Conservation (phyloP, 345 rosid genomes). For the Salix brachista region DNA sequence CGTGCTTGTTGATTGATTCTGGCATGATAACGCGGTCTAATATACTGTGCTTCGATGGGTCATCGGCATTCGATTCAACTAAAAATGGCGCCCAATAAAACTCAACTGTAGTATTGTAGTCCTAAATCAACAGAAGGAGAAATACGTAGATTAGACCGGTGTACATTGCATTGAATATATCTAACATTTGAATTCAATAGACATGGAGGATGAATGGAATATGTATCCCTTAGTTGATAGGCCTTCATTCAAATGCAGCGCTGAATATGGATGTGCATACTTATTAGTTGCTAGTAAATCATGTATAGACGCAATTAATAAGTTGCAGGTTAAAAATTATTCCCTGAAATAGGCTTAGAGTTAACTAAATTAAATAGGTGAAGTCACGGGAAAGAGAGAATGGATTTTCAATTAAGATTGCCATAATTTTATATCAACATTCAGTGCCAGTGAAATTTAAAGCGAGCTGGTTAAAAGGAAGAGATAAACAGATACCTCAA, state of each 20-base stretch:
- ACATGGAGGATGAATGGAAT: background rate
- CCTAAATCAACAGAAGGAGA: constrained; percentile 32
- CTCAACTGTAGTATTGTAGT: constrained; percentile 51
- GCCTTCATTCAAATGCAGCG: background rate
- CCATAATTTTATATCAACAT: background rate
- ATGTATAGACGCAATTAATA: background rate
- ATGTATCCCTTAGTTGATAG: background rate
- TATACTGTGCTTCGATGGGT: constrained; percentile 49
- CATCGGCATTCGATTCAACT: constrained; percentile 59
- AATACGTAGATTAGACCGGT: background rate
- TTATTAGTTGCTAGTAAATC: background rate
- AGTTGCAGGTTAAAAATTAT: background rate
- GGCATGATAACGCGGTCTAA: constrained; percentile 39
- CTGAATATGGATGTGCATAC: background rate
- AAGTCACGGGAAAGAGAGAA: background rate
- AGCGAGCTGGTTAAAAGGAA: background rate
- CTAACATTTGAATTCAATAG: background rate
- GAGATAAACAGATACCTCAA: constrained; percentile 33
- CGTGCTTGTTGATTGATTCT: constrained; percentile 54
- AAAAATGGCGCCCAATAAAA: constrained; percentile 71
- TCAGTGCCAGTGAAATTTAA: background rate
- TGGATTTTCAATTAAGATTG: background rate
- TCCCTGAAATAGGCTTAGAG: background rate
- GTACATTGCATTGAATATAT: background rate
- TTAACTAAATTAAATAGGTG: background rate